These are phyloP conservation scores for Abelmoschus esculentus DNA, from an alignment of 345 rosid genomes.

Conservation along the genomic window DNA sequence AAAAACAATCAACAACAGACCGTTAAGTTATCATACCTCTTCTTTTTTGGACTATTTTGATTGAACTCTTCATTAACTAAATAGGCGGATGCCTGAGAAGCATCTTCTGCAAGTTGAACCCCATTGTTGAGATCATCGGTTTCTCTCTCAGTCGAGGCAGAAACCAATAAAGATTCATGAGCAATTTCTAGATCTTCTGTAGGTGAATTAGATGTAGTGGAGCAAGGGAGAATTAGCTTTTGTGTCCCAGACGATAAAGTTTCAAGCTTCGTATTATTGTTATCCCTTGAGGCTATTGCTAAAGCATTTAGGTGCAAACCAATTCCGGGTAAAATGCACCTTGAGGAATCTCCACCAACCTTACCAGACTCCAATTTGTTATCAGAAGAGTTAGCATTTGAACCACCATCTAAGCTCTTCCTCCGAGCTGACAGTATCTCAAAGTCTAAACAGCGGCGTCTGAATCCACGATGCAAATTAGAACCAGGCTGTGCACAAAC, in stretches of 20 bases:
- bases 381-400: slow-evolving; percentile 29
- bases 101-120: slow-evolving; percentile 38
- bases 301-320: slow-evolving; percentile 90
- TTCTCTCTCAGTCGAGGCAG: slow-evolving; percentile 31
- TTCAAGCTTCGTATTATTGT: slow-evolving; percentile 32
- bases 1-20: neutral
- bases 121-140: slow-evolving; percentile 30
- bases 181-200: slow-evolving; percentile 30
- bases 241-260: slow-evolving; percentile 32
- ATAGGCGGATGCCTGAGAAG: slow-evolving; percentile 33
- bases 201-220: slow-evolving; percentile 33
- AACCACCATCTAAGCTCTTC: slow-evolving; percentile 33
- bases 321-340: slow-evolving; percentile 66
- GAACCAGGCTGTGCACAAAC: slow-evolving; percentile 40
- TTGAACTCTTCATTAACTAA: slow-evolving; percentile 47
- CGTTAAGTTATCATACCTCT: slow-evolving; percentile 37
- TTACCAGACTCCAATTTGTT: slow-evolving; percentile 35
- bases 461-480: slow-evolving; percentile 65
- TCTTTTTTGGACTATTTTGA: slow-evolving; percentile 77
- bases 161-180: slow-evolving; percentile 28
- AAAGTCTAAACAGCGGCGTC: slow-evolving; percentile 93
- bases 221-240: slow-evolving; percentile 32
- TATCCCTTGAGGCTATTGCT: slow-evolving; percentile 46
- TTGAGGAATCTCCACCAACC: slow-evolving; percentile 37
- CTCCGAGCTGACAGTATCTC: slow-evolving; percentile 51